Evolutionary conservation across 2,329 filamentous ascomycete genomes (phyloP), one percentile per base, ranked within the genome.

Genomic region (Bipolaris gigantea): DNA sequence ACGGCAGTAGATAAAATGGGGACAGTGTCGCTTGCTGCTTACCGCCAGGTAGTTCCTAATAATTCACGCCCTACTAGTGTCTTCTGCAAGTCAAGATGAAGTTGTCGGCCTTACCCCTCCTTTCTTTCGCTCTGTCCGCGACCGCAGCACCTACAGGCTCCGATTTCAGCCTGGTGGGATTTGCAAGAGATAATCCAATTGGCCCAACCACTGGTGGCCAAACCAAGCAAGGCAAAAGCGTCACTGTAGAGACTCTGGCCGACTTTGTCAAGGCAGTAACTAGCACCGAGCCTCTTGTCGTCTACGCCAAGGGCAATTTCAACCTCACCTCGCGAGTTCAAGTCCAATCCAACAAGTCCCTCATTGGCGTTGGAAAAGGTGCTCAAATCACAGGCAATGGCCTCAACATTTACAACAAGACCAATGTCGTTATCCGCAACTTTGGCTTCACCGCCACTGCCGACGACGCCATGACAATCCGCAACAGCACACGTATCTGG

Each of bases 401-500:
- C 32, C 72, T 86, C 35, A 79, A 80, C 54, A 79, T 87, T 68
- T 78, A 79, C 58, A 74, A 75, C 39, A 73, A 76, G 36, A 76
- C 72, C 46, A 88, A 88, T 65, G 83, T 88, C 48, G 87, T 88
- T 58, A 70, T 88, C 54, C 82, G 83, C 32, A 88, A 88, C 76
- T 71, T 88, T 53, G 80, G 79, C 56, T 84, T 87, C 61, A 74
- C 79, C 55, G 81, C 85, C 61, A 85, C 87, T 35, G 65, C 77
- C 18, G 83, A 83, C 27, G 85, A 88, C 61, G 84, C 80, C 54
- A 83, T 88, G 59, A 82, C 79, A 53, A 82, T 87, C 54, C 80
- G 86, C 71, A 74, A 75, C 34, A 80, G 80, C 45, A 83, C 71
- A 35, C 85, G 87, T 57, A 80, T 73, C 5, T 73, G 86, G 86